phyloP scores from a whole-genome alignment of 352 stramenopile genomes.

The Discostella stelligera region DNA sequence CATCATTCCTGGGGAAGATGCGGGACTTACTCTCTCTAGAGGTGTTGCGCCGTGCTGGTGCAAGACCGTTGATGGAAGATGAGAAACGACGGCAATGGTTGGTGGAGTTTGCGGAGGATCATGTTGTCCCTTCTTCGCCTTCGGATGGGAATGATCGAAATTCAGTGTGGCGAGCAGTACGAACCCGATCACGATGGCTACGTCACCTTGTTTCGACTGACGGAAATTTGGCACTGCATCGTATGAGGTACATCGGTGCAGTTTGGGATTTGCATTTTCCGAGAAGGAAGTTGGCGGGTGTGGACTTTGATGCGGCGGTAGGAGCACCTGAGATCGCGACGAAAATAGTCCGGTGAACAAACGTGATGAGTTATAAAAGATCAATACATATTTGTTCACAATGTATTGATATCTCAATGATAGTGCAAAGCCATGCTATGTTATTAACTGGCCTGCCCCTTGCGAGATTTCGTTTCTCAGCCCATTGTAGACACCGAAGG shows the following conservation, averaged over 20 bases:
- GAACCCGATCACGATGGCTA: conserved; percentile 53
- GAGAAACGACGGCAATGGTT: conserved; percentile 40
- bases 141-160: conserved; percentile 17
- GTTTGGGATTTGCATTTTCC: conserved; percentile 62
- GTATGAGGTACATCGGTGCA: conserved; percentile 59
- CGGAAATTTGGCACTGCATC: conserved; percentile 54
- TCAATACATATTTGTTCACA: background rate
- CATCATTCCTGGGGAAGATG: conserved; percentile 49
- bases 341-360: background rate
- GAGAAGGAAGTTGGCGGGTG: conserved; percentile 46
- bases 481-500: conserved; percentile 43
- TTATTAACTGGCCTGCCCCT: background rate
- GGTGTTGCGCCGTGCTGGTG: conserved; percentile 46
- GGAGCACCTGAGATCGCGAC: background rate
- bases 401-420: background rate
- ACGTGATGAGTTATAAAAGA: conserved; percentile 28
- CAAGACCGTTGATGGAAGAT: conserved; percentile 32
- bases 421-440: background rate
- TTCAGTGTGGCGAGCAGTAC: conserved; percentile 49
- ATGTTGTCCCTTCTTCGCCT: background rate
- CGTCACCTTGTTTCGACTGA: conserved; percentile 50
- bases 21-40: conserved; percentile 45
- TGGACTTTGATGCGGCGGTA: conserved; percentile 41
- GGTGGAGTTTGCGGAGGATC: conserved; percentile 45
- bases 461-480: conserved; percentile 2